These are phyloP conservation scores for Trametes pubescens DNA, from an alignment of 1,284 basidiomycete species.

Conservation along the genomic window DNA sequence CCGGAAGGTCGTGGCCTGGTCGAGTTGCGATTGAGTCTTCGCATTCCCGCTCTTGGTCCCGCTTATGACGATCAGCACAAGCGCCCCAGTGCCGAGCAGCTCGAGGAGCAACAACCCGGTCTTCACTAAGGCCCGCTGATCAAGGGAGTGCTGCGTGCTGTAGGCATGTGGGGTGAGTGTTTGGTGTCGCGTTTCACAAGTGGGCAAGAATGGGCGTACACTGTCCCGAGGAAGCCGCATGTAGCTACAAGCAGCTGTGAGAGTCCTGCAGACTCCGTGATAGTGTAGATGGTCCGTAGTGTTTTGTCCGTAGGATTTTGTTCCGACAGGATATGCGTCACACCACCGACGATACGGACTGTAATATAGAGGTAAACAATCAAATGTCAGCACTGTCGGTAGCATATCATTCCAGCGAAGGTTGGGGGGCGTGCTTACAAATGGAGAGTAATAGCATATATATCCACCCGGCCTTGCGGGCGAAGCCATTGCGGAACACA, in stretches of 20 bases:
- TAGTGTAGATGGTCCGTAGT: conserved; percentile 58
- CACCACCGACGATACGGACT: conserved; percentile 67
- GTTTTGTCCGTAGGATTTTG: conserved; percentile 47
- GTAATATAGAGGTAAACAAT: not conserved
- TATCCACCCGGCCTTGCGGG: conserved; percentile 66
- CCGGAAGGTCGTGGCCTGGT: conserved; percentile 46
- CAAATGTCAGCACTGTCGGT: not conserved
- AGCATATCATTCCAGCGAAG: too few species aligned
- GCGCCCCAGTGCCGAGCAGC: conserved; percentile 50
- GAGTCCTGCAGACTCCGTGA: conserved; percentile 62
- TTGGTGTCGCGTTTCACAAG: not conserved
- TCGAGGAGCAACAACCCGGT: conserved; percentile 48
- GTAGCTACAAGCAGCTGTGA: conserved; percentile 62
- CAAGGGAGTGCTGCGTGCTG: conserved; percentile 37
- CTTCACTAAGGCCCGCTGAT: conserved; percentile 27
- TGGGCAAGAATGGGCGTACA: conserved; percentile 51
- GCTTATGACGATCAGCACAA: conserved; percentile 57
- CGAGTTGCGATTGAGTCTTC: conserved; percentile 23
- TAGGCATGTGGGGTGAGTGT: conserved; percentile 19
- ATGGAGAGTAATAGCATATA: conserved; percentile 52
- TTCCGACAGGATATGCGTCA: conserved; percentile 62
- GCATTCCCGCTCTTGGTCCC: conserved; percentile 33
- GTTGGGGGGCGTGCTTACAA: conserved; percentile 10
- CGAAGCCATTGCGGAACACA: conserved; percentile 55
- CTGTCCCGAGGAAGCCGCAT: conserved; percentile 65